Base-by-base conservation (phyloP, 768 basidiomycete species). In the Pisolithus tinctorius region DNA sequence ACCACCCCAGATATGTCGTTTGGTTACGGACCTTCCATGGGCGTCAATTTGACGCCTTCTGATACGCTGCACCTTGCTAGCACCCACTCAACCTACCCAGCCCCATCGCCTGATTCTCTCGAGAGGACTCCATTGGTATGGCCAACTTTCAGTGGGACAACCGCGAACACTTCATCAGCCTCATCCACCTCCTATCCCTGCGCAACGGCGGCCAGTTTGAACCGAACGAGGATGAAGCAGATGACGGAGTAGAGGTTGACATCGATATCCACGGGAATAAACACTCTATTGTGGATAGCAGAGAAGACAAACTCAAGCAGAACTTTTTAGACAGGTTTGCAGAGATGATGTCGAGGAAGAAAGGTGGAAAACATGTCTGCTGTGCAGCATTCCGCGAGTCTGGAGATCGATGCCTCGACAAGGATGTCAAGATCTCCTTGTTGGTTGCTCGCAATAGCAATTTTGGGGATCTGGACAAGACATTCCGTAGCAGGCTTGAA, bases 241-340 rank as follows among this genome's bases (percentile, higher is more conserved):
- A 27, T 10, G 25, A 45, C 3, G 2, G 30, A 26, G 25, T 29
- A n/a, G 5, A 17, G 11, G 14, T n/a, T 16, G 44, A 7, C 55
- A 66, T 57, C 5, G 68, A 45, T 13, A 14, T 13, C 30, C 9
- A 17, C 16, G 5, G 7, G 6, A 9, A 44, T 9, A 11, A 13
- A 8, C 3, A 10, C 20, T 4, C 20, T 0, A 6, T 6, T 13
- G 14, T 2, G 20, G 23, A 10, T 25, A 23, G 47, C 7, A 37
- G 2, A 20, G 48, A 38, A 36, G 48, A 41, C 30, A 38, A 41
- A 9, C 7, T 49, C 37, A 49, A 41, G 38, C 25, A 49, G 38
- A 26, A 14, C 16, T 39, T 49, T 49, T 23, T 49, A 6, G 48
- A 49, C 27, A 40, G 39, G 39, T 14, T 40, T 25, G 38, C 38